These are phyloP conservation scores for Fusarium papillatum DNA, from an alignment of 2,329 filamentous ascomycete genomes.

Conservation along the genomic window DNA sequence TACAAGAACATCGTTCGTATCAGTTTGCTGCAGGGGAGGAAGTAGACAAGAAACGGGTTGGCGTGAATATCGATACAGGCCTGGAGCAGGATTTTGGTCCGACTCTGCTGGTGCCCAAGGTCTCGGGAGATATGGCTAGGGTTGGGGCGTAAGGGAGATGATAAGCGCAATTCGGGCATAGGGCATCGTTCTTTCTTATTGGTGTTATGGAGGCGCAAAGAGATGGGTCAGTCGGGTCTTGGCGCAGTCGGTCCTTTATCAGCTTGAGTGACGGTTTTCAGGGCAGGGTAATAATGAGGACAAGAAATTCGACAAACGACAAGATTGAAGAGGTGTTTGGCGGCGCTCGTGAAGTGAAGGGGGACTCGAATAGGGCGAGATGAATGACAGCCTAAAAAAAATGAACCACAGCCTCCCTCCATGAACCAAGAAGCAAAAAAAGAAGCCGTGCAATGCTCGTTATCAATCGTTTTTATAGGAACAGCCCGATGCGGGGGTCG, in stretches of 20 bases:
- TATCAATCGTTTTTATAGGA: constrained; percentile 45
- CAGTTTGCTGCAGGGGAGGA: constrained; percentile 23
- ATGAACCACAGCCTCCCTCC: background rate
- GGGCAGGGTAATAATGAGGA: no score
- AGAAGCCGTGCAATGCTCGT: background rate
- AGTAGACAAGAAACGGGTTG: constrained; percentile 5
- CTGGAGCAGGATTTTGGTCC: constrained; percentile 36
- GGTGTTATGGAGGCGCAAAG: background rate
- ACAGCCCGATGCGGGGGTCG: constrained; percentile 60
- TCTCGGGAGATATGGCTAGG: background rate
- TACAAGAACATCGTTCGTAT: constrained; percentile 33
- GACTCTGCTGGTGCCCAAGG: constrained; percentile 17
- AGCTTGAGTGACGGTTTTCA: no score
- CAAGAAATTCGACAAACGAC: background rate
- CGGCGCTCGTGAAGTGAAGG: no score
- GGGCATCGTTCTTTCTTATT: background rate
- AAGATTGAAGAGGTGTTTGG: background rate
- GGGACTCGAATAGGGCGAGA: no score
- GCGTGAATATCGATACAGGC: constrained; percentile 28
- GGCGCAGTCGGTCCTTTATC: background rate
- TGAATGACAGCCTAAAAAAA: background rate
- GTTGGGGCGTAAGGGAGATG: background rate
- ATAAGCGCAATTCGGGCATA: no score
- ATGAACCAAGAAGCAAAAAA: background rate
- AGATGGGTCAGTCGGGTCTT: background rate